phyloP scores from a whole-genome alignment of 2,329 filamentous ascomycete genomes.

The Exophiala lecanii-corni region DNA sequence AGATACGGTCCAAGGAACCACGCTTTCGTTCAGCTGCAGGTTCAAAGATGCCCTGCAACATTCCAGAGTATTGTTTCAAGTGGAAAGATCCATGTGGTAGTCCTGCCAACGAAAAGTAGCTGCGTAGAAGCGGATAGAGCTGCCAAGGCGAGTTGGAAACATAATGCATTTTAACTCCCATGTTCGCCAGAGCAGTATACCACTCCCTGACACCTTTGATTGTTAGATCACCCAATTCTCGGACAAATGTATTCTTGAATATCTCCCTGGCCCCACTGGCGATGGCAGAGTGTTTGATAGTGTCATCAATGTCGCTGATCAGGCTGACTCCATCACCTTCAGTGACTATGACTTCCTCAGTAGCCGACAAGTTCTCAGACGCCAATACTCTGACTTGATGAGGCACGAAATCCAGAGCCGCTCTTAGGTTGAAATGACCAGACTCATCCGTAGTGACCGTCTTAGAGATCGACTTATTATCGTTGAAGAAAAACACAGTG shows the following conservation, averaged over 20 bases:
- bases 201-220: conserved; percentile 86
- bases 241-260: conserved; percentile 91
- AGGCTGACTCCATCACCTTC: conserved; percentile 78
- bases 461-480: conserved; percentile 72
- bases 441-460: conserved; percentile 82
- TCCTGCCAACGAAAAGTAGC: conserved; percentile 74
- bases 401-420: conserved; percentile 80
- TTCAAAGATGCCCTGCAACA: conserved; percentile 97
- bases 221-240: conserved; percentile 73
- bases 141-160: conserved; percentile 99
- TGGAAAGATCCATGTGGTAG: conserved; percentile 88
- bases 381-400: conserved; percentile 85
- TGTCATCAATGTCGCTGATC: conserved; percentile 97
- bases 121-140: conserved; percentile 81
- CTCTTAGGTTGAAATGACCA: conserved; percentile 79
- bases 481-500: conserved; percentile 93
- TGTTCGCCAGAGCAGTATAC: conserved; percentile 71
- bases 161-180: conserved; percentile 89
- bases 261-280: conserved; percentile 83
- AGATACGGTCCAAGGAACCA: conserved; percentile 75
- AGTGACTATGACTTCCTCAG: conserved; percentile 71
- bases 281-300: conserved; percentile 93
- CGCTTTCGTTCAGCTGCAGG: conserved; percentile 94
- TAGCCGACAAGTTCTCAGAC: conserved; percentile 76
- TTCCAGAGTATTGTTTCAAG: conserved; percentile 91